Base-by-base conservation (phyloP, 1,139 yeast species). In the Pichiaceae sp. region DNA sequence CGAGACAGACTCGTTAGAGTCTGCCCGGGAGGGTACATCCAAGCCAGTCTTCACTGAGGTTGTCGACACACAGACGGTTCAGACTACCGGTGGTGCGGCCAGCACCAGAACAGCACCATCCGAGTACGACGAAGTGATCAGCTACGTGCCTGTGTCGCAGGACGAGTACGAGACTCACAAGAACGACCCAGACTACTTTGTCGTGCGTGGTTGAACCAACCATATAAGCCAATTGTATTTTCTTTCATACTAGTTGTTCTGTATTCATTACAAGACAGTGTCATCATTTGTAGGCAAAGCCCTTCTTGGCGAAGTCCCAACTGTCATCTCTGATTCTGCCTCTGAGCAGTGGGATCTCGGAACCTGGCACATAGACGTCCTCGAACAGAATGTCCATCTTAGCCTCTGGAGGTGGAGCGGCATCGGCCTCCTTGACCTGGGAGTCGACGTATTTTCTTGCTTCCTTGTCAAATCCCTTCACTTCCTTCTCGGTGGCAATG, bases 281-380 rank as follows among this genome's bases (percentile, higher is more conserved):
- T 17, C 20, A 11, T 43, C 53, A 56, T 50, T 54, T 56, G 49
- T 55, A 54, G 49, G 74, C 76, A 59, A 79, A 82, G 48, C 78
- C 81, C 57, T 78, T 75, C 69, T 80, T 82, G 56, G 69, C 70
- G 62, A 82, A 82, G 62, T 80, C 80, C 94, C 94, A 82, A 43
- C 89, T 75, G 62, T 89, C 97, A 53, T 84, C 94, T 50, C 94
- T 82, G 59, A 87, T 81, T 74, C 98, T 85, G 49, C 98, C 98
- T 73, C 98, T 85, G 64, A 89, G 77, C 49, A 77, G 81, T 51
- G 93, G 93, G 43, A 85, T 75, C 70, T 91, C 97, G 43, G 91
- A 70, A 46, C 98, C 98, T 62, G 82, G 89, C 55, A 84, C 94
- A 66, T 91, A 91, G 49, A 91, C 95, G 60, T 91, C 97, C 71